Evolutionary conservation across 2,329 filamentous ascomycete genomes (phyloP), one percentile per base, ranked within the genome.

Genomic region (Byssoonygena ceratinophila): DNA sequence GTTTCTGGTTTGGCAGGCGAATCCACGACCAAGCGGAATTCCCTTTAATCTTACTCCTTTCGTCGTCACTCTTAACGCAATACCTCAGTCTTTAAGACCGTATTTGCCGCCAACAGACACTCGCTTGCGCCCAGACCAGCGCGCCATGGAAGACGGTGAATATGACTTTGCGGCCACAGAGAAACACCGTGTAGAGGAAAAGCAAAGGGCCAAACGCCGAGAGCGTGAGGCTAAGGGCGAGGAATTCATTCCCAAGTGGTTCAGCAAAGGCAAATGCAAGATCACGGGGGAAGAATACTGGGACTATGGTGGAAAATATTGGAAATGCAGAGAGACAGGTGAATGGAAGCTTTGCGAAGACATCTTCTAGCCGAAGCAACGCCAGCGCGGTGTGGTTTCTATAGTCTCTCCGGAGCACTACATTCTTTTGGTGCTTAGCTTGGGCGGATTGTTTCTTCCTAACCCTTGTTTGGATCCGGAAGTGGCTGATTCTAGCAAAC

Each of bases 41-140:
- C 92, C 92, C 0, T 98, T 98, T 77, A 98, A 97, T 69, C 77
- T 98, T 54, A 98, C 92, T 0, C 91, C 92, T 0, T 97, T 98
- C 64, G 92, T 90, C 12, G 78, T 98, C 54, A 94, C 90, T 0
- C 84, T 98, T 58, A 98, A 98, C 70, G 87, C 90, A 59, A 77
- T 96, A 46, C 85, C 91, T 51, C 87, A 94, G n/a, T 75, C 79
- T n/a, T 76, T 98, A 16, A 74, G 72, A 48, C 80, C 84, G 3
- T 81, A 84, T 71, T 73, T 98, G 14, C 86, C 92, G 34, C 92
- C 92, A 0, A 98, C 92, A 0, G 92, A 98, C 67, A 94, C 91
- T 1, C 79, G 92, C n/a, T 75, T 95, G 29, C 79, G 92, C 27
- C 91, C 92, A 0, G 92, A 98, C 68, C 92, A 98, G 72, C 79